Conservation (phyloP, 805 yeast genomes). For the Hanseniaspora taiwanica region DNA sequence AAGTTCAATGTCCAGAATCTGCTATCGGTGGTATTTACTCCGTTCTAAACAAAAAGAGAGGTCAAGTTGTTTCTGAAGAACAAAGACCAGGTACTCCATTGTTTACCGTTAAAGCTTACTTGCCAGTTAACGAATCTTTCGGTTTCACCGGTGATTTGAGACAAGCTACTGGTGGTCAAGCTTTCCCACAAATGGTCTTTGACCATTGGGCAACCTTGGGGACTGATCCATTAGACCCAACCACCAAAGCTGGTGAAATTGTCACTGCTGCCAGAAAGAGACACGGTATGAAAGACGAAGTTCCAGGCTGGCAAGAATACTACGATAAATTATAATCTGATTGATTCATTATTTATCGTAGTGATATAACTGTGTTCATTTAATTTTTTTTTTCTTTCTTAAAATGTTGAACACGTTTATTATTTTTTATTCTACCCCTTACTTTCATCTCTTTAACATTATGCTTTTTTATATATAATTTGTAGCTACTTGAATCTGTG, state of each 20-base stretch:
- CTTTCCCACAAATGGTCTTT: slow-evolving; percentile 99
- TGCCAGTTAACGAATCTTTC: slow-evolving; percentile 99
- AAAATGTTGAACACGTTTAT: no score
- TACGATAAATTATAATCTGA: slow-evolving; percentile 67
- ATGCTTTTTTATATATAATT: no score
- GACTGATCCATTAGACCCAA: slow-evolving; percentile 88
- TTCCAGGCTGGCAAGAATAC: slow-evolving; percentile 99
- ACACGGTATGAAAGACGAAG: slow-evolving; percentile 92
- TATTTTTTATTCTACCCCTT: no score
- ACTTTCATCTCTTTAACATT: no score
- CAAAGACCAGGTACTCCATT: slow-evolving; percentile 99
- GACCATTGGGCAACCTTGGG: slow-evolving; percentile 92
- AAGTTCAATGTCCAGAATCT: slow-evolving; percentile 97
- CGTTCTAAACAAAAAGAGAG: slow-evolving; percentile 98
- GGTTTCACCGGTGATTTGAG: slow-evolving; percentile 99
- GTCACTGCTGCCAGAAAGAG: slow-evolving; percentile 73
- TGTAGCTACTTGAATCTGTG: no score
- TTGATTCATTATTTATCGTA: background rate
- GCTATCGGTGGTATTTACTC: slow-evolving; percentile 99
- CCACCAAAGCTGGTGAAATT: slow-evolving; percentile 55
- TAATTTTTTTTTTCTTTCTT: background rate
- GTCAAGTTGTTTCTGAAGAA: slow-evolving; percentile 98
- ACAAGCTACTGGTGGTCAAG: slow-evolving; percentile 99
- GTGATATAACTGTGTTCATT: background rate
- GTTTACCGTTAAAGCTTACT: slow-evolving; percentile 98